Conservation (phyloP, 352 stramenopile species). For the Phytophthora nicotianae region DNA sequence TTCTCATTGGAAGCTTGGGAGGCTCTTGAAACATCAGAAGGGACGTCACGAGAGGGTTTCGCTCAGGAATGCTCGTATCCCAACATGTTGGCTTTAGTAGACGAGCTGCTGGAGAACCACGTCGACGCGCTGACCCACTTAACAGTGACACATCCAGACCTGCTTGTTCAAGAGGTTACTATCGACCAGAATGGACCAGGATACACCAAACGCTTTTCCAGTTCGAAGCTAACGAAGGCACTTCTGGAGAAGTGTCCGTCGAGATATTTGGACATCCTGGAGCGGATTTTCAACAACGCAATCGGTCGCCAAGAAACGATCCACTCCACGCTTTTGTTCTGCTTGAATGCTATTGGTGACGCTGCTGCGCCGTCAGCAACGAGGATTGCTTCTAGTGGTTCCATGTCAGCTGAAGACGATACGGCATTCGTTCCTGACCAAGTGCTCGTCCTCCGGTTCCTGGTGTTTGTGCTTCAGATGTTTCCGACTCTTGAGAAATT, state of each 20-base stretch:
- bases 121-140: constrained; percentile 57
- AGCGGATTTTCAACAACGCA: constrained; percentile 59
- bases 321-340: constrained; percentile 56
- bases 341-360: constrained; percentile 57
- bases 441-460: constrained; percentile 57
- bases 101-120: constrained; percentile 50
- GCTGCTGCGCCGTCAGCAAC: constrained; percentile 31
- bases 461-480: constrained; percentile 68
- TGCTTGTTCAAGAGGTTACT: constrained; percentile 46
- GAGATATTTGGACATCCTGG: constrained; percentile 56
- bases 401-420: constrained; percentile 3
- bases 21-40: constrained; percentile 14
- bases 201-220: constrained; percentile 23
- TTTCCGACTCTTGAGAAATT: constrained; percentile 56
- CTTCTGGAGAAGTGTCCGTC: constrained; percentile 49
- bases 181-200: background rate
- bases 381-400: constrained; percentile 39
- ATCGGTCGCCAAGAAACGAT: constrained; percentile 62
- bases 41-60: constrained; percentile 17
- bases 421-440: constrained; percentile 41
- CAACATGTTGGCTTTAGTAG: constrained; percentile 43
- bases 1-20: constrained; percentile 40
- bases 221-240: constrained; percentile 55
- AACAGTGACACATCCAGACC: constrained; percentile 61
- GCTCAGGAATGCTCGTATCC: constrained; percentile 38